Conservation (phyloP, 2,329 filamentous ascomycete species). For the Tetracladium maxilliforme region DNA sequence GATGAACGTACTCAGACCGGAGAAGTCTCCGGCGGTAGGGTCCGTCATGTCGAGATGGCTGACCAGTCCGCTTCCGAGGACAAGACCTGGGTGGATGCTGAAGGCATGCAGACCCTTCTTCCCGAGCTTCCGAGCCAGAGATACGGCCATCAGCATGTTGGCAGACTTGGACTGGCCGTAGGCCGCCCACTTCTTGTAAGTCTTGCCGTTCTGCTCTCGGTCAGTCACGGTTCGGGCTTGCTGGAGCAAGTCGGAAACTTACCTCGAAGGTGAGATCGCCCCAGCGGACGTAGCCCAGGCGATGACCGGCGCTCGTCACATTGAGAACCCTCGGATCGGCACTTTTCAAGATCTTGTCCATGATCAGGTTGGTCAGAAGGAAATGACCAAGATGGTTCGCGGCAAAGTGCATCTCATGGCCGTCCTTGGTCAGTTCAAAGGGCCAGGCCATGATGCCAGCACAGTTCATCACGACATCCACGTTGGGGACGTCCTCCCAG, state of each 20-base stretch:
- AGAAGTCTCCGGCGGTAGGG: too few species aligned
- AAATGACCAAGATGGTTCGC: slow-evolving; percentile 14
- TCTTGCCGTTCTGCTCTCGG: slow-evolving; percentile 4
- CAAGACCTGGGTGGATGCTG: slow-evolving; percentile 14
- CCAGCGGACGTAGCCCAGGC: slow-evolving; percentile 17
- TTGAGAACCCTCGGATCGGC: slow-evolving; percentile 16
- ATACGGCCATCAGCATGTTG: slow-evolving; percentile 19
- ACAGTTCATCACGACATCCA: slow-evolving; percentile 25
- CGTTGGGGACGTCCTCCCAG: slow-evolving; percentile 14
- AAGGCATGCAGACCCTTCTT: slow-evolving; percentile 12
- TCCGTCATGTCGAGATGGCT: too few species aligned
- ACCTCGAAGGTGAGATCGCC: slow-evolving; percentile 21
- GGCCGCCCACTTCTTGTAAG: slow-evolving; percentile 16
- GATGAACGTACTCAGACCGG: too few species aligned
- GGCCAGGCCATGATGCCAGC: slow-evolving; percentile 22
- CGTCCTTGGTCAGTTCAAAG: slow-evolving; percentile 16
- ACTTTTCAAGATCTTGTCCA: slow-evolving; percentile 8
- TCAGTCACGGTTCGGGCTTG: slow-evolving; percentile 2
- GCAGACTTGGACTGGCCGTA: slow-evolving; percentile 27
- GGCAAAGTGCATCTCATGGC: slow-evolving; percentile 16
- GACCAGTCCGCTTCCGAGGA: not conserved
- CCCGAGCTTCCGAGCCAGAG: slow-evolving; percentile 13
- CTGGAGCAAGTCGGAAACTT: slow-evolving; percentile 1
- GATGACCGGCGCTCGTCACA: slow-evolving; percentile 20
- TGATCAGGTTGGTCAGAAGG: slow-evolving; percentile 12